Conservation (phyloP, 768 basidiomycete species). For the Dacryopinax primogenitus region DNA sequence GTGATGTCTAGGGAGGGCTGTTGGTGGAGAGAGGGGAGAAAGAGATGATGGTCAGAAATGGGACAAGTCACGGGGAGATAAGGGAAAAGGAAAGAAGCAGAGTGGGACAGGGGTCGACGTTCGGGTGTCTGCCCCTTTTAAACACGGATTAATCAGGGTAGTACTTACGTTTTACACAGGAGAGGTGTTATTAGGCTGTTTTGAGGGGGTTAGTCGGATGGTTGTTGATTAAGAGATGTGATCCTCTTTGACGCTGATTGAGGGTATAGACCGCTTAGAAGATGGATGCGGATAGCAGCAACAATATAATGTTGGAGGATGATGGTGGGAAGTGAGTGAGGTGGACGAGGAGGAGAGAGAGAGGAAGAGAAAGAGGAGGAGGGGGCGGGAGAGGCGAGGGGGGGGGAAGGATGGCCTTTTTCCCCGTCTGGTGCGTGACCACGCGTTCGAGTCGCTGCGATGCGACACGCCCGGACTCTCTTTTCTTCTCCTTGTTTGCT, state of each 20-base stretch:
- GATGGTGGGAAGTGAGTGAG: neutral
- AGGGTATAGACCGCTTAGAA: conserved; percentile 6
- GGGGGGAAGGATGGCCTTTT: neutral
- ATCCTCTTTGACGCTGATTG: conserved; percentile 2
- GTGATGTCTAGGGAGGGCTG: conserved; percentile 7
- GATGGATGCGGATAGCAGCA: neutral
- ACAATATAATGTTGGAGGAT: neutral
- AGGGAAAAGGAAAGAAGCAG: neutral
- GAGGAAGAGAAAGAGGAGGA: neutral
- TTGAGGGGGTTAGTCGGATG: neutral
- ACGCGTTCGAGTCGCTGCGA: neutral
- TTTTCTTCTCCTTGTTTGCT: neutral
- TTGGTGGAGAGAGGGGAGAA: neutral
- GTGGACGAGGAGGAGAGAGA: neutral
- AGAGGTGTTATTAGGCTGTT: conserved; percentile 6
- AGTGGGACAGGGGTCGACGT: neutral
- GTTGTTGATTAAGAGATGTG: neutral
- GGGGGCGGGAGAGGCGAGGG: neutral
- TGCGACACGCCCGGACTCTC: conserved; percentile 1
- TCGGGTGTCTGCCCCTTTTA: neutral
- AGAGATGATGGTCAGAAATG: conserved; percentile 6
- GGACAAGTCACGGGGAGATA: conserved; percentile 5
- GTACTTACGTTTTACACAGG: conserved; percentile 3
- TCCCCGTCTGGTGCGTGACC: conserved; percentile 6
- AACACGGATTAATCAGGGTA: neutral